Evolutionary conservation across 345 rosid genomes (phyloP), one percentile per base, ranked within the genome.

Genomic region (Jatropha curcas): DNA sequence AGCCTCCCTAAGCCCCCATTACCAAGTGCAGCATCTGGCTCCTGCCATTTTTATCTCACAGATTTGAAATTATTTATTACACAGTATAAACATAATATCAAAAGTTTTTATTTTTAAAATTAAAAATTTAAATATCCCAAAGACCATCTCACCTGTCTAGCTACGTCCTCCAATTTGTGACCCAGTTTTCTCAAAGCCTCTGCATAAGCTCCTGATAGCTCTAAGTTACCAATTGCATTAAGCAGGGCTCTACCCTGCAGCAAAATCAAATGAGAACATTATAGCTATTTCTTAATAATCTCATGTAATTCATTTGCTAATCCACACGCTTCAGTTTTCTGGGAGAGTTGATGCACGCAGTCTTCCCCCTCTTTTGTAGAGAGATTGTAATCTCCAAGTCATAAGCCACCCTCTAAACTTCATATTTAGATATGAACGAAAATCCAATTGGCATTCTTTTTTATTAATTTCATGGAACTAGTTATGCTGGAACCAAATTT

Each of bases 201-300:
- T 27, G 88, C 85, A 76, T 84, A 84, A 64, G 88, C 74, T 34
- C 89, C 89, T 3, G 87, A 50, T 27, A 87, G 84, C 80, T 84
- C 87, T 74, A 89, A 79, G 71, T 85, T 89, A 58, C 89, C 88
- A 37, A 87, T 76, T 27, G 85, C 93, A 76, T 85, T 85, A 28
- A 87, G 80, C 85, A 89, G 67, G 34, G 87, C 90, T 79, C 93
- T 82, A 37, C 90, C 89, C 87, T 89, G 84, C 65, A 80, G 17
- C 48, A 70, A 24, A 27, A 70, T 37, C 5, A 16, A 62, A 53
- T 20, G 22, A 14, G 11, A 9, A 41, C 8, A 3, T 41, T 7
- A 2, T 41, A 4, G 28, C 3, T 71, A n/a, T n/a, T n/a, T n/a
- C n/a, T n/a, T n/a, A n/a, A n/a, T n/a, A n/a, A n/a, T n/a, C n/a